Conservation (phyloP, 106 monocot species). For the Allium cepa region DNA sequence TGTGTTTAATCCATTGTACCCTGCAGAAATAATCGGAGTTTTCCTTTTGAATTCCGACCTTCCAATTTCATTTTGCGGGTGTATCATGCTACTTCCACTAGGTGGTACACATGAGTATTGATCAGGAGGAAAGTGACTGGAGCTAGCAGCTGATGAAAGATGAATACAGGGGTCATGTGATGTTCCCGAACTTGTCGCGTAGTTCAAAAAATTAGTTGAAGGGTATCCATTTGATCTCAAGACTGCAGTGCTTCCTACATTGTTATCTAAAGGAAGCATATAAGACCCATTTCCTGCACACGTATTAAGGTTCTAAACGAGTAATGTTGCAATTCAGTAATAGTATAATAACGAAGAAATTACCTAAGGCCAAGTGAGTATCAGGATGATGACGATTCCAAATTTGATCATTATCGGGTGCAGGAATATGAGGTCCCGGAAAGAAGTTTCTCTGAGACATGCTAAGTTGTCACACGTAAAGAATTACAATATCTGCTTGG, state of each 20-base stretch:
- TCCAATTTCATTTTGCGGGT: constrained; percentile 7
- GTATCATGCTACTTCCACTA: neutral
- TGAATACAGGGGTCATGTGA: constrained; percentile 6
- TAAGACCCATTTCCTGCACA: constrained; percentile 12
- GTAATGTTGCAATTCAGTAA: neutral
- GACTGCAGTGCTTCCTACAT: neutral
- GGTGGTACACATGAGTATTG: constrained; percentile 4
- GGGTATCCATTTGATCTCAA: constrained; percentile 5
- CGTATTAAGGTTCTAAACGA: neutral
- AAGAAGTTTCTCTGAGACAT: constrained; percentile 1
- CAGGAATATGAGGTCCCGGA: neutral
- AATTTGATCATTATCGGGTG: neutral
- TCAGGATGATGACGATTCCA: constrained; percentile 4
- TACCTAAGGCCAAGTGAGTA: neutral
- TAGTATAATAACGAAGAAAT: neutral
- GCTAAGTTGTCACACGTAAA: neutral
- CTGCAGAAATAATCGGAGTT: constrained; percentile 2
- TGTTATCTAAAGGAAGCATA: constrained; percentile 1
- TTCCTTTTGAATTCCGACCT: constrained; percentile 24
- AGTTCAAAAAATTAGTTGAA: constrained; percentile 11
- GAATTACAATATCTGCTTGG: neutral
- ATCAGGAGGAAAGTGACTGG: constrained; percentile 14
- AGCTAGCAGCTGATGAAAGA: constrained; percentile 16
- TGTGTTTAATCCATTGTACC: constrained; percentile 2
- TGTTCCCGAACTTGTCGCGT: constrained; percentile 6